A percentile compares a stretch with the other conserved stretches of the same genome.
Conservation (phyloP, 768 basidiomycete species). For the Agaricus sinodeliciosus region DNA sequence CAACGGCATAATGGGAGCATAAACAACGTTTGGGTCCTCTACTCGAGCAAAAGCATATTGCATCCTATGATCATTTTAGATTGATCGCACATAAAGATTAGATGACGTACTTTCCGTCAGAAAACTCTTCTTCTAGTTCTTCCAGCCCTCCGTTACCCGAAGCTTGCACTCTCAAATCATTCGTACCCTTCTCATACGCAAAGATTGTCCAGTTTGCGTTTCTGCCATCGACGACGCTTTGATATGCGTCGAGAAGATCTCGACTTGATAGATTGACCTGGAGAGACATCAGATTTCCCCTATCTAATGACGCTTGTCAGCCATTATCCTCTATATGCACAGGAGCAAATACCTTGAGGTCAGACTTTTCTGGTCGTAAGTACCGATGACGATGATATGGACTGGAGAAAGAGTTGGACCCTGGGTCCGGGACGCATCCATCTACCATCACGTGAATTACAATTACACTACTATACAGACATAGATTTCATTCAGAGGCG, state of each 20-base stretch:
- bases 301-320: not conserved
- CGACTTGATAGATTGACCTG: constrained; percentile 72
- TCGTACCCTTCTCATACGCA: constrained; percentile 75
- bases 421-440: not conserved
- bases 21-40: constrained; percentile 72
- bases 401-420: not conserved
- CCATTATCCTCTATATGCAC: not conserved
- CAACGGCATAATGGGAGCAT: not conserved
- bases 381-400: not conserved
- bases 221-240: constrained; percentile 60
- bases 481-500: not conserved
- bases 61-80: constrained; percentile 44
- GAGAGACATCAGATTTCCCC: constrained; percentile 52
- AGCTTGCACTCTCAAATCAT: constrained; percentile 82
- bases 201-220: constrained; percentile 75
- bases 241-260: constrained; percentile 69
- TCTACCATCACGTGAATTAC: constrained; percentile 8
- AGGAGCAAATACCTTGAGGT: not conserved
- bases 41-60: constrained; percentile 91
- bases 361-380: not conserved
- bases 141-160: constrained; percentile 86
- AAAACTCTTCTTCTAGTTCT: constrained; percentile 91
- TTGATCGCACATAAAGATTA: not conserved
- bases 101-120: constrained; percentile 71
- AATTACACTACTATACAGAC: not conserved